Conservation (phyloP, 2,329 filamentous ascomycete genomes). For the Ophiostoma novo-ulmi region DNA sequence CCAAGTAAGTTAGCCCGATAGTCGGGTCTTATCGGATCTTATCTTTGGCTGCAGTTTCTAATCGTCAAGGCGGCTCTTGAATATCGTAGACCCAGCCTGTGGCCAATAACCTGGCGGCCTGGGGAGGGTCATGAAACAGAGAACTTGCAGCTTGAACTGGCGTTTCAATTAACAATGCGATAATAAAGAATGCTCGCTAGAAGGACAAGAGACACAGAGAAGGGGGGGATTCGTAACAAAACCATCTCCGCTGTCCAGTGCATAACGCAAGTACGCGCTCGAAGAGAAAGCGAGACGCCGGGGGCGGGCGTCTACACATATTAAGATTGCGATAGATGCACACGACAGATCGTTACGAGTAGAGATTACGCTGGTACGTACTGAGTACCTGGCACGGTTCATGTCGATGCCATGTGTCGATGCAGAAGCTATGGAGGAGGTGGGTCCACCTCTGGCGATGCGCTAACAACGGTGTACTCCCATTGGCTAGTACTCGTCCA, state of each 20-base stretch:
- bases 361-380: not conserved
- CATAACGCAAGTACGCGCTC: conserved; percentile 12
- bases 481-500: not conserved
- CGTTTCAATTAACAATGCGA: not conserved
- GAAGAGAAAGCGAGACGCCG: not conserved
- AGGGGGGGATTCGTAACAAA: not conserved
- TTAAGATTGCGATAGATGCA: not conserved
- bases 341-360: not conserved
- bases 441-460: not conserved
- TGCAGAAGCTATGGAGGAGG: not conserved
- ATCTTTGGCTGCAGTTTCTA: not conserved
- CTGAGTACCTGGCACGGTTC: not conserved
- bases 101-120: not conserved
- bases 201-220: not conserved
- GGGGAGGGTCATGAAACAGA: conserved; percentile 1
- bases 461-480: conserved; percentile 13
- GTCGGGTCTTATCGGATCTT: not conserved
- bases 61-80: not conserved
- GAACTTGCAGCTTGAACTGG: not conserved
- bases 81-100: not conserved
- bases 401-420: conserved; percentile 1
- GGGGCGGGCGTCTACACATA: not conserved
- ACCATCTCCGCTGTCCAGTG: not conserved
- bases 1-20: not conserved
- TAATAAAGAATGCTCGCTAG: not conserved